phyloP scores from a whole-genome alignment of 768 basidiomycete species.

The Xerocomus brunneocitrinus region DNA sequence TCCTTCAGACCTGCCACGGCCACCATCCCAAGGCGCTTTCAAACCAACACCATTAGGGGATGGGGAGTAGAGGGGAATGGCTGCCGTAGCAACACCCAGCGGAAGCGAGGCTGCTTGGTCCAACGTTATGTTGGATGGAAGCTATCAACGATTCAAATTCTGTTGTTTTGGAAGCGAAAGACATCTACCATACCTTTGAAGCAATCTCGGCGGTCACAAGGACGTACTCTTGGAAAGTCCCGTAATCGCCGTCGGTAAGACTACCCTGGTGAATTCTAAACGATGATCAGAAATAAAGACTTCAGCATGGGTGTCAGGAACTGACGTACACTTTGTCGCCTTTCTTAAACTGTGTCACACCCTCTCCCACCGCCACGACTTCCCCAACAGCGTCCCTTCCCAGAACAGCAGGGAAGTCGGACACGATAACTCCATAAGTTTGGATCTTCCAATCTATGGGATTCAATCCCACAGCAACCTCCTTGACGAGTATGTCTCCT shows the following conservation, averaged over 20 bases:
- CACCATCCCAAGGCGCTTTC: slow-evolving; percentile 34
- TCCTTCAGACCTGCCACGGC: slow-evolving; percentile 25
- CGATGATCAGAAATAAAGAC: not conserved
- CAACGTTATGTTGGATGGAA: slow-evolving; percentile 35
- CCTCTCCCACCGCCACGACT: slow-evolving; percentile 37
- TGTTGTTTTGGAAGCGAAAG: not conserved
- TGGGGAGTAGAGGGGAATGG: slow-evolving; percentile 30
- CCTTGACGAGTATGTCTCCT: slow-evolving; percentile 42
- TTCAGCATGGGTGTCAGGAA: not conserved
- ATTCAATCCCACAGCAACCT: slow-evolving; percentile 39
- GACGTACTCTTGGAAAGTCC: slow-evolving; percentile 27
- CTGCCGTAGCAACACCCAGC: slow-evolving; percentile 28
- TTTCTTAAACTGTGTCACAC: slow-evolving; percentile 33
- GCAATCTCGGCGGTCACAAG: slow-evolving; percentile 20
- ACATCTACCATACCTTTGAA: slow-evolving; percentile 5
- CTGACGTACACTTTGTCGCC: slow-evolving; percentile 27
- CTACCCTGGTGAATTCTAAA: slow-evolving; percentile 18
- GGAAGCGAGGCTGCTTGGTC: slow-evolving; percentile 39
- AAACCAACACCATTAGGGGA: slow-evolving; percentile 26
- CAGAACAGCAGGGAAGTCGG: slow-evolving; percentile 33
- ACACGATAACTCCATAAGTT: not conserved
- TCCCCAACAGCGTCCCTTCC: slow-evolving; percentile 39
- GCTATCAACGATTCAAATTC: slow-evolving; percentile 23
- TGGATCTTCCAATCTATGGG: slow-evolving; percentile 39
- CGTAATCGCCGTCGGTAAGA: slow-evolving; percentile 1